A percentile compares a stretch with the other conserved stretches of the same genome.
These are phyloP conservation scores for Xylariomycetidae sp. DNA, from an alignment of 2,329 filamentous ascomycete genomes.

Conservation along the genomic window DNA sequence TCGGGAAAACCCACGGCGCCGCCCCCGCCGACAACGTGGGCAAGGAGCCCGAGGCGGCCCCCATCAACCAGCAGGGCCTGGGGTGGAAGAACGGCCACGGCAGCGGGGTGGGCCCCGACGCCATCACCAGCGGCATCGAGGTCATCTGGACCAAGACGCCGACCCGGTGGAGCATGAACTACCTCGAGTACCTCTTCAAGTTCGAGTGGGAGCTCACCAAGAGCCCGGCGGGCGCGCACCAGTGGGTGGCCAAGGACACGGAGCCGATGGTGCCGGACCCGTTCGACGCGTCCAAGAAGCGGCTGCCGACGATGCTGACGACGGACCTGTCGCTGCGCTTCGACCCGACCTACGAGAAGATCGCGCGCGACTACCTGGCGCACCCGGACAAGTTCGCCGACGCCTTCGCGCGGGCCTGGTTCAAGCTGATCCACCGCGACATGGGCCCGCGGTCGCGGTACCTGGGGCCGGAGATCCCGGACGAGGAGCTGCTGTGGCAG, in stretches of 20 bases:
- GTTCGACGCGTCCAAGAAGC: conserved; percentile 65
- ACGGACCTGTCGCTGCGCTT: conserved; percentile 67
- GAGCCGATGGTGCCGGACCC: conserved; percentile 65
- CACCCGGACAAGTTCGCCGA: conserved; percentile 64
- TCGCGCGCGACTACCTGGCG: conserved; percentile 62
- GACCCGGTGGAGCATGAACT: conserved; percentile 69
- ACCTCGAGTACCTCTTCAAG: conserved; percentile 70
- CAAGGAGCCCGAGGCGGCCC: conserved; percentile 59
- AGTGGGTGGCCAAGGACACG: conserved; percentile 68
- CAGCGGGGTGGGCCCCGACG: conserved; percentile 62
- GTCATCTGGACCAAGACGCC: conserved; percentile 75
- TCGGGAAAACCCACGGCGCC: conserved; percentile 78
- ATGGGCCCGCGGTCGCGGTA: conserved; percentile 67
- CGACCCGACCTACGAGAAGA: conserved; percentile 70
- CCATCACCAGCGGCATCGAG: conserved; percentile 72
- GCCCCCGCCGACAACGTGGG: conserved; percentile 58
- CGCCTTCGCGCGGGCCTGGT: conserved; percentile 70
- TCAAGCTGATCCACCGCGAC: conserved; percentile 78
- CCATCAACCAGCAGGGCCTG: conserved; percentile 61
- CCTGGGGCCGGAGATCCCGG: conserved; percentile 67
- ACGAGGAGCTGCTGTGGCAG: conserved; percentile 67
- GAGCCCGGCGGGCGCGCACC: conserved; percentile 69
- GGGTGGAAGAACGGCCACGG: conserved; percentile 64
- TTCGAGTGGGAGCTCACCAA: conserved; percentile 73
- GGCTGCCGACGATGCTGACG: conserved; percentile 69